phyloP scores from a whole-genome alignment of 1,139 yeast species.

The Geotrichum candidum region DNA sequence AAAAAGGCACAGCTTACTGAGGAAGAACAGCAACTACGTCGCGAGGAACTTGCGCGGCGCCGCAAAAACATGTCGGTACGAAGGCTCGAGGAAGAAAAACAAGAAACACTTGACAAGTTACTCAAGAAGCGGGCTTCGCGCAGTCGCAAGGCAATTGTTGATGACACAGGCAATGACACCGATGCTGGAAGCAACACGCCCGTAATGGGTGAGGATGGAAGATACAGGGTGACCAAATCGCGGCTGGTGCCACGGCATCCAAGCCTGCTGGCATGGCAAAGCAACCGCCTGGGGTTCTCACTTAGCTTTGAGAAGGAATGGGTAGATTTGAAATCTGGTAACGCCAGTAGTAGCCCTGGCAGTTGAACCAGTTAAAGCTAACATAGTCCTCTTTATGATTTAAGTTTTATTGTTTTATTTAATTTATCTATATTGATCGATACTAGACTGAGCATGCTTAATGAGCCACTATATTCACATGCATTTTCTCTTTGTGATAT shows the following conservation, averaged over 20 bases:
- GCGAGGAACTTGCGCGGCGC: conserved; percentile 85
- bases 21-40: conserved; percentile 73
- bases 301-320: conserved; percentile 13
- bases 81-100: conserved; percentile 84
- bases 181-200: conserved; percentile 15
- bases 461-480: background rate
- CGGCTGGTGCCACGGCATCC: conserved; percentile 10
- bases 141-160: conserved; percentile 32
- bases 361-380: background rate
- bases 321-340: conserved; percentile 3
- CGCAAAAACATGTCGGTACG: conserved; percentile 80
- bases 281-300: conserved; percentile 7
- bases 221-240: conserved; percentile 3
- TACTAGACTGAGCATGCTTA: background rate
- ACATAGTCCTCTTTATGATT: background rate
- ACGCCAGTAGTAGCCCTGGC: background rate
- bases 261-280: conserved; percentile 5
- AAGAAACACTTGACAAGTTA: conserved; percentile 80
- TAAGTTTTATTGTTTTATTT: background rate
- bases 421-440: background rate
- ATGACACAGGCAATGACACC: conserved; percentile 22
- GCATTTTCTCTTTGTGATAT: background rate
- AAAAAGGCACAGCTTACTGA: conserved; percentile 59
- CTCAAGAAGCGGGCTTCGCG: conserved; percentile 68
- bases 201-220: conserved; percentile 7